phyloP scores from a whole-genome alignment of 257 asterid species.

The Solanum piurae region DNA sequence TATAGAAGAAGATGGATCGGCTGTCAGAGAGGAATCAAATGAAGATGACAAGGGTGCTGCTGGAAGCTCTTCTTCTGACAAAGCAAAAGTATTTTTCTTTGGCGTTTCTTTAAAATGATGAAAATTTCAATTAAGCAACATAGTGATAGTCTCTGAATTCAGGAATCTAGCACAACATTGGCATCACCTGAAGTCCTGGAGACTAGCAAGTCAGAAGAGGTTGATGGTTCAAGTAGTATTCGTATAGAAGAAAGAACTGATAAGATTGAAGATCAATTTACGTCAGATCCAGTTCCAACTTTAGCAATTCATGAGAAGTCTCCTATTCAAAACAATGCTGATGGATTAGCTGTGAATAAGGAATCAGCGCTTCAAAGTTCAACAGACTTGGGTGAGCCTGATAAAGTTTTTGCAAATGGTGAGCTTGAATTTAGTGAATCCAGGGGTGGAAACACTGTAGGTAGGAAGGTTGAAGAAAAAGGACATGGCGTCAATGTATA shows the following conservation, averaged over 20 bases:
- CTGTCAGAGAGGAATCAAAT: slow-evolving; percentile 29
- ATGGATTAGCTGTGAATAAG: slow-evolving; percentile 23
- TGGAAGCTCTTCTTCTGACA: slow-evolving; percentile 47
- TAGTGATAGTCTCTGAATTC: slow-evolving; percentile 15
- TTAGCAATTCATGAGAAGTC: slow-evolving; percentile 56
- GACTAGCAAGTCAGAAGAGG: slow-evolving; percentile 30
- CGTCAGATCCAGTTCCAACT: slow-evolving; percentile 66
- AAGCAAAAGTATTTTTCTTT: slow-evolving; percentile 26
- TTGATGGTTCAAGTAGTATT: slow-evolving; percentile 21
- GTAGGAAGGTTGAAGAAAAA: slow-evolving; percentile 36
- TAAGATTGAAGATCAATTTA: slow-evolving; percentile 33
- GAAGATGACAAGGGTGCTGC: slow-evolving; percentile 33
- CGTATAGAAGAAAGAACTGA: slow-evolving; percentile 32
- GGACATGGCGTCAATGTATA: slow-evolving; percentile 39
- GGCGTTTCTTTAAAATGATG: background rate
- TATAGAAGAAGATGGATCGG: slow-evolving; percentile 65
- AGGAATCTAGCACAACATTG: slow-evolving; percentile 43
- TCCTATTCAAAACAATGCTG: slow-evolving; percentile 19
- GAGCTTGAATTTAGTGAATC: slow-evolving; percentile 38
- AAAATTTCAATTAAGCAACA: background rate
- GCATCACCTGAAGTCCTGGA: slow-evolving; percentile 30
- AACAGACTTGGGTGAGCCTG: slow-evolving; percentile 29
- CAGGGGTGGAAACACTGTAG: slow-evolving; percentile 22
- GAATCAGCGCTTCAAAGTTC: slow-evolving; percentile 29
- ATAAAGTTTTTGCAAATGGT: slow-evolving; percentile 38